These are phyloP conservation scores for Lipomyces sp. DNA, from an alignment of 805 yeast species.

Conservation along the genomic window DNA sequence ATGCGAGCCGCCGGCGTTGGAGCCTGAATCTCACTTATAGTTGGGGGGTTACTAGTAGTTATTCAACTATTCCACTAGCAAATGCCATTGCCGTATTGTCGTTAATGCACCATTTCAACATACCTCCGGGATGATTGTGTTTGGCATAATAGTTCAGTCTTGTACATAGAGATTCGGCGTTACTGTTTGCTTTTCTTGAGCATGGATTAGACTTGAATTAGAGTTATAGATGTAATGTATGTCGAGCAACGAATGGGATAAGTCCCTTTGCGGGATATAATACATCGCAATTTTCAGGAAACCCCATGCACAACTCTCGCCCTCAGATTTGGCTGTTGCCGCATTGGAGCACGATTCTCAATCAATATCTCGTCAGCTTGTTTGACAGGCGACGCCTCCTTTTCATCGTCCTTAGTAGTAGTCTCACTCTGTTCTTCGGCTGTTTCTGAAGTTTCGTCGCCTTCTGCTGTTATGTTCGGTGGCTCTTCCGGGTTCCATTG, in stretches of 20 bases:
- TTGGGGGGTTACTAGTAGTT: background rate
- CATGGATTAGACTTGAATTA: background rate
- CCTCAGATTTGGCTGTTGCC: constrained; percentile 3
- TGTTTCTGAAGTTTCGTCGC: background rate
- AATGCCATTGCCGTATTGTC: background rate
- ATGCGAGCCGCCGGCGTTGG: constrained; percentile 52
- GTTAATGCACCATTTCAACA: background rate
- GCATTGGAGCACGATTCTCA: constrained; percentile 5
- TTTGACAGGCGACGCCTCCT: background rate
- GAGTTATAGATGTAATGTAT: background rate
- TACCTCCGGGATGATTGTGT: background rate
- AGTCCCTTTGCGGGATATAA: background rate
- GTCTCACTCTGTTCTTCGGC: constrained; percentile 8
- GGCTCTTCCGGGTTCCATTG: constrained; percentile 29
- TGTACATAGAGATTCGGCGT: constrained; percentile 1
- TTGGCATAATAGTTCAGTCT: background rate
- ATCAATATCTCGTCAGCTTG: constrained; percentile 2
- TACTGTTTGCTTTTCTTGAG: background rate
- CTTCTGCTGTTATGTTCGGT: background rate
- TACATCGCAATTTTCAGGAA: background rate
- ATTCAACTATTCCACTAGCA: too few species aligned
- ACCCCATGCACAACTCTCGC: background rate
- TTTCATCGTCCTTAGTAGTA: background rate
- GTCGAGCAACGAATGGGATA: background rate
- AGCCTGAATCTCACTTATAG: background rate